A percentile compares a stretch with the other conserved stretches of the same genome.
These are phyloP conservation scores for Rhinocladiella mackenziei DNA, from an alignment of 2,329 filamentous ascomycete species.

Conservation along the genomic window DNA sequence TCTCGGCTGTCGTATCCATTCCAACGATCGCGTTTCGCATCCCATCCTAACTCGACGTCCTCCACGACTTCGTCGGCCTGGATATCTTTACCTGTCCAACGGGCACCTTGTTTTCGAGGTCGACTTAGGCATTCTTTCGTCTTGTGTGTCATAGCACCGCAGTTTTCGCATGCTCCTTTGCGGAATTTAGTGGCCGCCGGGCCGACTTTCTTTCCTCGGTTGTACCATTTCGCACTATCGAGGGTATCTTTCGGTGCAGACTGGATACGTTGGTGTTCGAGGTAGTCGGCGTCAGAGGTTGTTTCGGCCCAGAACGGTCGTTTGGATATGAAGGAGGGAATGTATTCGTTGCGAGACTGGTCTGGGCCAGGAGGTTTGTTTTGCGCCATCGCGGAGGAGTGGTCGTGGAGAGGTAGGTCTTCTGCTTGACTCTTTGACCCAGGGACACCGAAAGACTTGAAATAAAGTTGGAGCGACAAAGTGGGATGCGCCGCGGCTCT, in stretches of 20 bases:
- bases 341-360: conserved; percentile 80
- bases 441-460: too few species aligned
- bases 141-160: conserved; percentile 94
- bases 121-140: conserved; percentile 87
- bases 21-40: conserved; percentile 96
- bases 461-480: too few species aligned
- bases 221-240: conserved; percentile 81
- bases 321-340: conserved; percentile 95
- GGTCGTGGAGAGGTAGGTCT: too few species aligned
- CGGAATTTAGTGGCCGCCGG: conserved; percentile 93
- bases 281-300: conserved; percentile 75
- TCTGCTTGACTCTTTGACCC: too few species aligned
- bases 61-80: conserved; percentile 86
- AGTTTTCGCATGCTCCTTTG: conserved; percentile 98
- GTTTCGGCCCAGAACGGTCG: conserved; percentile 92
- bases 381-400: conserved; percentile 8
- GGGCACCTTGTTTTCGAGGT: conserved; percentile 82
- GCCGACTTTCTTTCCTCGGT: conserved; percentile 76
- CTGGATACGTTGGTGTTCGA: conserved; percentile 89
- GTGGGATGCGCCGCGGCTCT: too few species aligned
- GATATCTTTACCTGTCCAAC: conserved; percentile 88
- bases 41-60: conserved; percentile 85
- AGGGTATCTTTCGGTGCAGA: conserved; percentile 34
- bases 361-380: conserved; percentile 24
- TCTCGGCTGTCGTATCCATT: conserved; percentile 93